Percentiles rank a stretch among this genome's conserved stretches.
Conservation (phyloP, 768 basidiomycete species). For the Leccinum ochraceum region DNA sequence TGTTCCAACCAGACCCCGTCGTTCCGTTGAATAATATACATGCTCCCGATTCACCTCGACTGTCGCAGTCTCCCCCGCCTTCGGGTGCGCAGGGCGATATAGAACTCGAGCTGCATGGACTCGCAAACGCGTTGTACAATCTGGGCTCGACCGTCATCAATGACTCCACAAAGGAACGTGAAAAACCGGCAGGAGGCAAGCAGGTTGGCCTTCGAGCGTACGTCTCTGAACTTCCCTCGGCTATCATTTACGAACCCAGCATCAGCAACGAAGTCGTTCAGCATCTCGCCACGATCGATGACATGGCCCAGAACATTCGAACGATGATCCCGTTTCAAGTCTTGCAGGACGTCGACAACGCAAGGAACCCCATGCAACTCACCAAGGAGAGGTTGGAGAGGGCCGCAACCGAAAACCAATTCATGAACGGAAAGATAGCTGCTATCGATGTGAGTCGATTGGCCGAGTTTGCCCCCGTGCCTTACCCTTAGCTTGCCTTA, state of each 20-base stretch:
- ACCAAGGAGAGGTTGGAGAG: conserved; percentile 80
- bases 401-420: conserved; percentile 86
- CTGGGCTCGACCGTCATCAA: conserved; percentile 82
- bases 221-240: conserved; percentile 18
- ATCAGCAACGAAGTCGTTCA: conserved; percentile 72
- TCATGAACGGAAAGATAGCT: conserved; percentile 86
- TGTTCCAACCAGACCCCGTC: conserved; percentile 6
- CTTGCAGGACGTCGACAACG: conserved; percentile 75
- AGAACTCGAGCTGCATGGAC: conserved; percentile 72
- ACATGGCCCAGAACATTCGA: conserved; percentile 59
- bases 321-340: conserved; percentile 78
- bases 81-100: conserved; percentile 69
- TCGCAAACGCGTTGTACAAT: conserved; percentile 78
- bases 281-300: conserved; percentile 67
- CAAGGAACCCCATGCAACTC: conserved; percentile 78
- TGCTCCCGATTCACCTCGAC: conserved; percentile 56
- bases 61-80: conserved; percentile 74
- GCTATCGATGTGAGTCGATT: conserved; percentile 62
- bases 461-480: background rate
- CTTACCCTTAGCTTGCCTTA: conserved; percentile 29
- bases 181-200: conserved; percentile 68
- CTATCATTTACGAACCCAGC: conserved; percentile 2
- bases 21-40: conserved; percentile 7
- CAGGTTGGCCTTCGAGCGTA: conserved; percentile 79
- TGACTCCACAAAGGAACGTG: conserved; percentile 78